Conservation (phyloP, 257 asterid species). For the Lithospermum erythrorhizon region DNA sequence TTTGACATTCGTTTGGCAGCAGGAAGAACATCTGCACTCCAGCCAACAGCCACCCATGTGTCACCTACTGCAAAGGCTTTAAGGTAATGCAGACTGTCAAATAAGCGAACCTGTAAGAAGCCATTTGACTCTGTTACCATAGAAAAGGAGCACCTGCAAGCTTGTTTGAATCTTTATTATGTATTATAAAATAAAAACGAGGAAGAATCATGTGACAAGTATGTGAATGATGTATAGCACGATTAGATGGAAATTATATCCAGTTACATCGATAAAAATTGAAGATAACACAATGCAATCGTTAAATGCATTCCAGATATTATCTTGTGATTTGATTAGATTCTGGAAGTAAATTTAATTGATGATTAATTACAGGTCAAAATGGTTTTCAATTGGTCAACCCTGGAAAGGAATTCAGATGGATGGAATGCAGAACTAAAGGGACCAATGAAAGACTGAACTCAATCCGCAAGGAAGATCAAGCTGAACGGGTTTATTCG, state of each 20-base stretch:
- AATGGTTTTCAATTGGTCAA: too few relatives aligned
- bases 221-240: not conserved
- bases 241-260: too few relatives aligned
- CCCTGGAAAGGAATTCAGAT: too few relatives aligned
- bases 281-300: too few relatives aligned
- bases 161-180: not conserved
- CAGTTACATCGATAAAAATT: too few relatives aligned
- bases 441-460: not conserved
- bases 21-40: constrained; percentile 91
- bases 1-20: constrained; percentile 80
- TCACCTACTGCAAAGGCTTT: constrained; percentile 85
- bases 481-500: not conserved
- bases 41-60: constrained; percentile 95
- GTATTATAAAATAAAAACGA: not conserved
- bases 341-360: too few relatives aligned
- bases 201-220: not conserved
- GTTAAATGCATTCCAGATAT: too few relatives aligned
- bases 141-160: not conserved
- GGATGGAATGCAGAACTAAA: not conserved
- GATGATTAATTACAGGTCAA: too few relatives aligned
- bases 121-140: not conserved
- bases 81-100: constrained; percentile 70
- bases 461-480: not conserved
- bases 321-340: too few relatives aligned
- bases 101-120: constrained; percentile 60